These are phyloP conservation scores for Fagus crenata DNA, from an alignment of 306 rosid genomes.

Conservation along the genomic window DNA sequence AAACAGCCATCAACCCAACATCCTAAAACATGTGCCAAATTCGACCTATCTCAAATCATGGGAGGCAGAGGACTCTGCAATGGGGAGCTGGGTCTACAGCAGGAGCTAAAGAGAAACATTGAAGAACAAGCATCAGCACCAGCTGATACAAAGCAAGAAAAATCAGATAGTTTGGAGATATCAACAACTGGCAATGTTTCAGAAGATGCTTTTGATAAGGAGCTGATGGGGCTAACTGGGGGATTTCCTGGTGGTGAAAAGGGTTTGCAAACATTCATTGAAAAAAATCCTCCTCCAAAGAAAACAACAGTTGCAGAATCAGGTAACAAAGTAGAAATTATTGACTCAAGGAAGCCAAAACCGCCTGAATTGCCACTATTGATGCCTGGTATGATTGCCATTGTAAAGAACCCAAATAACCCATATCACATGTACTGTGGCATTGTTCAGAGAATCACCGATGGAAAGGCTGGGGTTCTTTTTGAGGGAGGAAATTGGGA, in stretches of 20 bases:
- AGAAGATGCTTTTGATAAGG: conserved; percentile 78
- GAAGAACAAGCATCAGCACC: conserved; percentile 27
- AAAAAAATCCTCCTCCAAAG: conserved; percentile 77
- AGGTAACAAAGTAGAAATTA: conserved; percentile 8
- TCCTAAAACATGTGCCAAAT: conserved; percentile 51
- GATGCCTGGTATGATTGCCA: conserved; percentile 75
- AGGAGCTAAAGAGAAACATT: conserved; percentile 53
- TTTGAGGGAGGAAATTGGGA: conserved; percentile 84
- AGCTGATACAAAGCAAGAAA: conserved; percentile 29
- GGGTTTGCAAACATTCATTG: conserved; percentile 66
- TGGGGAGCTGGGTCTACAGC: conserved; percentile 64
- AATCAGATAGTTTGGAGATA: neutral
- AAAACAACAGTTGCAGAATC: conserved; percentile 31
- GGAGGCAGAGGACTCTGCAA: conserved; percentile 94
- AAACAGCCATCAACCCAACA: conserved; percentile 20
- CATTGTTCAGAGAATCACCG: conserved; percentile 69
- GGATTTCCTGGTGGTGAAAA: conserved; percentile 97
- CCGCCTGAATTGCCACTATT: conserved; percentile 66
- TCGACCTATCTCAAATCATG: conserved; percentile 59
- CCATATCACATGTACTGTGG: conserved; percentile 83
- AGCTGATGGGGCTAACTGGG: conserved; percentile 88
- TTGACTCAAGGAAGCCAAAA: conserved; percentile 48
- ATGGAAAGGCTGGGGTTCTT: conserved; percentile 70
- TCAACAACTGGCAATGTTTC: conserved; percentile 25
- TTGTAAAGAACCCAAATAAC: conserved; percentile 56